Evolutionary conservation across 2,329 filamentous ascomycete genomes (phyloP), one percentile per base, ranked within the genome.

Genomic region (Huntiella bhutanensis): DNA sequence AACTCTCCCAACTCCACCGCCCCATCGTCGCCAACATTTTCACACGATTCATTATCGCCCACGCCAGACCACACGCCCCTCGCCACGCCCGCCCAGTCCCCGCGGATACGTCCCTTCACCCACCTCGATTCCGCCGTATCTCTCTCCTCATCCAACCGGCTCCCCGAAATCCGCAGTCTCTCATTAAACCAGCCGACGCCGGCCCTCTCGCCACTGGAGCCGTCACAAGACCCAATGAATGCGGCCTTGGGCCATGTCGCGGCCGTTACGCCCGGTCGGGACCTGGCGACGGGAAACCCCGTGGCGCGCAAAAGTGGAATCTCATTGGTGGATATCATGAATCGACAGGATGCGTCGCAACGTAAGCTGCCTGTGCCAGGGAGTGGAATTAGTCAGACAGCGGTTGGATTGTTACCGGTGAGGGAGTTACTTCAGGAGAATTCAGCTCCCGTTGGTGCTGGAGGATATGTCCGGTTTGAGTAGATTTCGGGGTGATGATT

Each of bases 41-140:
- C 88, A 2, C 86, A 95, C 64, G 86, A 94, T 62, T 95, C 88
- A 8, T 73, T 88, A 41, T 96, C 88, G 7, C 91, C 88, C 4
- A 98, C 88, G 1, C 91, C 88, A 8, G 88, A 96, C 58, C 87
- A 95, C 67, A 96, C 91, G n/a, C 88, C 88, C n/a, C 77, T 96
- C 47, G 88, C 87, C 22, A 98, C 88, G 4, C 88, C 88, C 4
- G 88, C 87, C 38, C 91, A 96, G 62, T 95, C 87, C 13, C 91
- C 91, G 44, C 83, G 91, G 38, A 70, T 98, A 54, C 75, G 87
- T 51, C 84, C 88, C 3, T 80, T 82, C 57, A 74, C 34, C 38
- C 36, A 43, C 13, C 13, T 42, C 15, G 46, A 45, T 33, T 68
- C 53, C 77, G 81, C 53, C 71, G 88, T 46, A 64, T 67, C 41